Conservation (phyloP, 768 basidiomycete genomes). For the Cantharellus anzutake region DNA sequence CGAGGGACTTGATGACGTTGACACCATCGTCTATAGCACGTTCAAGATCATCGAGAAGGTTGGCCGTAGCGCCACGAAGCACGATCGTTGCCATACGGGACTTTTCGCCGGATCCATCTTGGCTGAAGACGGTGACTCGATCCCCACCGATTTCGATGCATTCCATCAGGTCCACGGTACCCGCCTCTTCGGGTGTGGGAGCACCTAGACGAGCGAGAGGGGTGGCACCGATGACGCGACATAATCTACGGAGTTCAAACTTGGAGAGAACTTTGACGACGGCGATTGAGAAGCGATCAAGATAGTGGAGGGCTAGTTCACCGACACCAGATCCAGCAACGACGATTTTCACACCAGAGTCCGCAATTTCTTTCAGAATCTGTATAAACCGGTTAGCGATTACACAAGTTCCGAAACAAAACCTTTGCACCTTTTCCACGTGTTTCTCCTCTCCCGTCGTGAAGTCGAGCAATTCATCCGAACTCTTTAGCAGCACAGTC, state of each 20-base stretch:
- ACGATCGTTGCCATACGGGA: conserved; percentile 88
- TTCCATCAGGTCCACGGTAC: conserved; percentile 86
- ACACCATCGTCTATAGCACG: conserved; percentile 93
- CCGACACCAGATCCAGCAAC: conserved; percentile 85
- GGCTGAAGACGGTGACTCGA: conserved; percentile 89
- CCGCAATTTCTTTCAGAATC: conserved; percentile 95
- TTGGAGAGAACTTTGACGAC: conserved; percentile 96
- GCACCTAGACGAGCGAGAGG: conserved; percentile 92
- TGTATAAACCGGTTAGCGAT: conserved; percentile 15
- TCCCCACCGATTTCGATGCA: conserved; percentile 93
- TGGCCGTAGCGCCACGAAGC: conserved; percentile 84
- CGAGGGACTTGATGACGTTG: conserved; percentile 79
- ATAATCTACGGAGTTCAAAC: conserved; percentile 86
- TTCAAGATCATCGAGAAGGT: conserved; percentile 89
- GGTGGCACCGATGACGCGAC: conserved; percentile 89
- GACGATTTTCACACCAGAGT: conserved; percentile 85
- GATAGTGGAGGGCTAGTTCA: conserved; percentile 92
- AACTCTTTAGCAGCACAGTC: conserved; percentile 87
- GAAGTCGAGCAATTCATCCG: conserved; percentile 95
- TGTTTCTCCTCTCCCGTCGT: conserved; percentile 93
- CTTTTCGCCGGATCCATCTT: conserved; percentile 48
- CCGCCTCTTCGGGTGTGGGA: conserved; percentile 91
- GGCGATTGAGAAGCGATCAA: conserved; percentile 82
- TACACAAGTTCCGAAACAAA: background rate
- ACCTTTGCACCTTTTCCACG: conserved; percentile 46